phyloP scores from a whole-genome alignment of 495 filamentous ascomycete genomes.

The Penicillium longicatenatum region DNA sequence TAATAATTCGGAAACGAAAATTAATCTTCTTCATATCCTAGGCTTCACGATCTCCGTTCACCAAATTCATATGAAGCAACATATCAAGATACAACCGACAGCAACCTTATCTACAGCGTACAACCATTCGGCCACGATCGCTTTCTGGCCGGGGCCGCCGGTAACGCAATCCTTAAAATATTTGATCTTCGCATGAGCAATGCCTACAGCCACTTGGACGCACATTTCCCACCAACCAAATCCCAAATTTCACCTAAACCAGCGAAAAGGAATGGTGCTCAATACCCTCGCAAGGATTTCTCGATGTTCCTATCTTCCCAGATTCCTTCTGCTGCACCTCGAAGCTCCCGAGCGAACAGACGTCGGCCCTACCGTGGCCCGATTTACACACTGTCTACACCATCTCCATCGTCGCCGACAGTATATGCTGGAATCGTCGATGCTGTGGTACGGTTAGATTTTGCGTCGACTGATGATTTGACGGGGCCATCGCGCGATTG shows the following conservation, averaged over 20 bases:
- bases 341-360: slow-evolving; percentile 15
- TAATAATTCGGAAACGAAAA: background rate
- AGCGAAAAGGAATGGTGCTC: background rate
- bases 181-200: slow-evolving; percentile 65
- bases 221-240: slow-evolving; percentile 15
- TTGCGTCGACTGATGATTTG: slow-evolving; percentile 51
- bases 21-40: slow-evolving; percentile 15
- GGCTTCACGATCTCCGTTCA: slow-evolving; percentile 70
- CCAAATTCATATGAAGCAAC: slow-evolving; percentile 42
- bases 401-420: slow-evolving; percentile 55
- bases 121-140: slow-evolving; percentile 55
- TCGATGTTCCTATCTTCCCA: slow-evolving; percentile 42
- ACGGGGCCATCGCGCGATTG: slow-evolving; percentile 32
- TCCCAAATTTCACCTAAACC: background rate
- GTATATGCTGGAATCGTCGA: slow-evolving; percentile 61
- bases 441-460: slow-evolving; percentile 54
- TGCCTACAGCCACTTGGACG: slow-evolving; percentile 43
- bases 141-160: slow-evolving; percentile 58
- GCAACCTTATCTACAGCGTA: slow-evolving; percentile 60
- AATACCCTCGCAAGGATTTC: slow-evolving; percentile 34
- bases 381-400: slow-evolving; percentile 61
- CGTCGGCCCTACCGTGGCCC: slow-evolving; percentile 41
- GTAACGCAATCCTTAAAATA: slow-evolving; percentile 61
- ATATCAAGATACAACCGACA: slow-evolving; percentile 59
- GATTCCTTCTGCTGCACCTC: slow-evolving; percentile 15